Base-by-base conservation (phyloP, 2,329 filamentous ascomycete species). In the Arthrobotrys megalospora region DNA sequence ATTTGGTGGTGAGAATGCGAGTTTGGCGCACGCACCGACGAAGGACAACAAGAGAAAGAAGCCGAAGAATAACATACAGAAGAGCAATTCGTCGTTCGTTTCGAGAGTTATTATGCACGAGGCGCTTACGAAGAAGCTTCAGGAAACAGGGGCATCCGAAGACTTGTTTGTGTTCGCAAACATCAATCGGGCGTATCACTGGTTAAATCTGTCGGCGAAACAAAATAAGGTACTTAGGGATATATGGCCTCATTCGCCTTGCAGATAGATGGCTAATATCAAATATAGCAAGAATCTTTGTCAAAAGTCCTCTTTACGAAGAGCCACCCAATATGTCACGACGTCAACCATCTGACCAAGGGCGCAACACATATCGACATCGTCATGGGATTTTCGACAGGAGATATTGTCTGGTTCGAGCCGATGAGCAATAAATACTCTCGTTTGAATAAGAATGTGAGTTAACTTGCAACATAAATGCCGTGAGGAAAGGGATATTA, bases 371-470 rank as follows among this genome's bases (percentile, higher is more conserved):
- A 98, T 83, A 88, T 99, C 48, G 96, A 99, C 83, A 87, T 99
- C 19, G 90, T 97, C 72, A 92, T 99, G 90, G 96, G 96, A 0
- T 98, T 97, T 82, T 97, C 95, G 6, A 96, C 94, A 0, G 94
- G 94, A 45, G 96, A 99, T 84, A 94, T 99, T 58, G 95, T 99
- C 79, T 99, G 96, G 96, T 98, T 96, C 87, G 96, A 99, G 85
- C 94, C 96, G 10, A 93, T 97, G 82, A 95, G 94, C 45, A 95
- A 98, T 82, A 94, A 96, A 83, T 99, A 99, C 84, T 93, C 93
- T 2, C 91, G 96, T 19, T 88, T 99, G 82, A 99, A 99, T 83
- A 99, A 99, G 86, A 98, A 98, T 84, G 91, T 92, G 85, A 81
- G 88, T n/a, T n/a, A n/a, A n/a, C 78, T 12, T 21, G 4, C 12